These are phyloP conservation scores for Termitomyces sp. DNA, from an alignment of 768 basidiomycete species.

Conservation along the genomic window DNA sequence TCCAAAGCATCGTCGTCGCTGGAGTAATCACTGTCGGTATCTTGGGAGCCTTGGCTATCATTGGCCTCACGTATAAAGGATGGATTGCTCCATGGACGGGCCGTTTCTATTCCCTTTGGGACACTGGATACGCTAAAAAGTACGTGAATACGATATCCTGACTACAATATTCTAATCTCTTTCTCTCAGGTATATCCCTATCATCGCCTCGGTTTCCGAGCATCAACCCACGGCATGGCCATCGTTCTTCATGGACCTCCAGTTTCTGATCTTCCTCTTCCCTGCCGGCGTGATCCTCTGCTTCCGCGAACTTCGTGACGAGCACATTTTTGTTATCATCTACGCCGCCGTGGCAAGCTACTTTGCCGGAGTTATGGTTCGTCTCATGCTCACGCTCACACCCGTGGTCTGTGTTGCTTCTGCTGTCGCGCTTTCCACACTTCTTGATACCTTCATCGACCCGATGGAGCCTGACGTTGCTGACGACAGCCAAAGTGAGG, in stretches of 20 bases:
- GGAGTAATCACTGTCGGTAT: constrained; percentile 68
- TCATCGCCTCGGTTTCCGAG: constrained; percentile 98
- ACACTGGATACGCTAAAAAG: constrained; percentile 99
- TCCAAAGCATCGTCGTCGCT: constrained; percentile 74
- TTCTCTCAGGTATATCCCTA: constrained; percentile 76
- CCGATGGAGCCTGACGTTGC: constrained; percentile 58
- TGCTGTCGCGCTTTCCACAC: constrained; percentile 84
- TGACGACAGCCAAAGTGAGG: constrained; percentile 27
- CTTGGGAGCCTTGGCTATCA: constrained; percentile 69
- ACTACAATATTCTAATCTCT: constrained; percentile 6
- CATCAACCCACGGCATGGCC: constrained; percentile 99
- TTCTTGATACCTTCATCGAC: constrained; percentile 90
- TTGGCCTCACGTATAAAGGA: constrained; percentile 84
- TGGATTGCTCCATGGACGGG: constrained; percentile 99
- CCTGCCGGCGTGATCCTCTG: constrained; percentile 93
- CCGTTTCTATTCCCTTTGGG: constrained; percentile 98
- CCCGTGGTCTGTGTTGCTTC: constrained; percentile 94
- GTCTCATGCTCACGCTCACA: constrained; percentile 95
- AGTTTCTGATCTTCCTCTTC: constrained; percentile 97
- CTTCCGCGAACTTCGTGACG: constrained; percentile 92
- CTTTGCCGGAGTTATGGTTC: constrained; percentile 99
- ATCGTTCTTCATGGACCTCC: constrained; percentile 98
- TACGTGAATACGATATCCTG: constrained; percentile 28
- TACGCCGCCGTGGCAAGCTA: constrained; percentile 95
- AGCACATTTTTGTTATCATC: constrained; percentile 98